Evolutionary conservation across 23 red algal species (phyloP).

Genomic region (Pyropia haitanensis): DNA sequence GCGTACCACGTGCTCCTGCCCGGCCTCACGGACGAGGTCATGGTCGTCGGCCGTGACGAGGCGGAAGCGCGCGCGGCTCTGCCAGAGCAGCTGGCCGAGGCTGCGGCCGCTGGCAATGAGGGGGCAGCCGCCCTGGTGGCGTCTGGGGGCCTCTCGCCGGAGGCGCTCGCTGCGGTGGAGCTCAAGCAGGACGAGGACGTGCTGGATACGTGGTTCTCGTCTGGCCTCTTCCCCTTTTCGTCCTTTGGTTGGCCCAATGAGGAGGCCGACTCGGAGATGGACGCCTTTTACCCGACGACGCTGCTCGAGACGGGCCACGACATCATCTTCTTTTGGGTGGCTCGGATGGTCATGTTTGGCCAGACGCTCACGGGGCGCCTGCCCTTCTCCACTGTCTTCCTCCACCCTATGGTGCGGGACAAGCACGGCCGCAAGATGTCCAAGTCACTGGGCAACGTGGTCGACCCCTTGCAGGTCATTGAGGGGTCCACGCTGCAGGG

Average conservation of each 20-base stretch:
- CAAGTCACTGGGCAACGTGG: conserved; percentile 98
- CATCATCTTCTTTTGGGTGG: conserved; percentile 99
- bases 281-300: conserved; percentile 87
- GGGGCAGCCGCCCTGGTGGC: background rate
- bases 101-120: background rate
- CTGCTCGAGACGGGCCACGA: conserved; percentile 96
- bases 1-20: conserved; percentile 23
- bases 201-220: conserved; percentile 99
- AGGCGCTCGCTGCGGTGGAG: conserved; percentile 2
- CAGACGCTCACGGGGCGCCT: conserved; percentile 68
- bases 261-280: conserved; percentile 41
- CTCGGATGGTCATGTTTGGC: conserved; percentile 99
- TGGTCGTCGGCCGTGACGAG: conserved; percentile 85
- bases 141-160: conserved; percentile 1
- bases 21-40: conserved; percentile 22
- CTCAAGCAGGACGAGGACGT: conserved; percentile 97
- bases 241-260: conserved; percentile 88
- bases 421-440: conserved; percentile 98
- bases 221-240: conserved; percentile 98
- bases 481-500: conserved; percentile 52
- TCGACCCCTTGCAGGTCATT: conserved; percentile 95
- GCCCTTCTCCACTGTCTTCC: conserved; percentile 85
- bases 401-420: conserved; percentile 93
- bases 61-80: conserved; percentile 52
- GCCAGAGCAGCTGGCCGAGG: conserved; percentile 16